Percentiles rank a stretch among this genome's conserved stretches.
phyloP scores from a whole-genome alignment of 2,329 filamentous ascomycete genomes.

The Orbilia oligospora region DNA sequence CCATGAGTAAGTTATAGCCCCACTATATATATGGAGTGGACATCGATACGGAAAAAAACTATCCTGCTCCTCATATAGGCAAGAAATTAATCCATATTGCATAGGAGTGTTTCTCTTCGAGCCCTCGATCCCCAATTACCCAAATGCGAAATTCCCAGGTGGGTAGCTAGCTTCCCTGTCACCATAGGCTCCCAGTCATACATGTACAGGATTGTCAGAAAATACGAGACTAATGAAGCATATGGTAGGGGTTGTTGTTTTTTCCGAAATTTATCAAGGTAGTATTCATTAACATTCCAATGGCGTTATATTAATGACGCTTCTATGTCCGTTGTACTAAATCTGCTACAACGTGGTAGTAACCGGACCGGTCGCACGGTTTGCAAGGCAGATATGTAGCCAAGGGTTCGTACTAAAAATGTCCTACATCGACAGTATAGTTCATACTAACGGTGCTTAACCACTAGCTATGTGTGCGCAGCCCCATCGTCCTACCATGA shows the following conservation, averaged over 20 bases:
- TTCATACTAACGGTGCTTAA: conserved; percentile 67
- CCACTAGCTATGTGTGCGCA: conserved; percentile 88
- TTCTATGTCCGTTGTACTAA: neutral
- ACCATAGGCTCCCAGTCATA: too few species aligned
- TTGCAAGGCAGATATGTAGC: conserved; percentile 82
- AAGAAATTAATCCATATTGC: conserved; percentile 10
- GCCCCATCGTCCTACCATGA: conserved; percentile 94
- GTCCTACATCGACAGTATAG: neutral
- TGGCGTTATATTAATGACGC: neutral
- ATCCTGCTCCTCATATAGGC: conserved; percentile 2
- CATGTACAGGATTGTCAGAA: neutral
- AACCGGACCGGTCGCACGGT: conserved; percentile 88
- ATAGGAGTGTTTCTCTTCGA: conserved; percentile 91
- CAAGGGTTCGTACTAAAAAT: conserved; percentile 37
- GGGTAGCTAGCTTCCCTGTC: neutral
- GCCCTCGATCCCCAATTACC: conserved; percentile 85
- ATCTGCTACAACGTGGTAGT: conserved; percentile 71
- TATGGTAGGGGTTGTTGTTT: conserved; percentile 76
- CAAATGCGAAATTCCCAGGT: conserved; percentile 77
- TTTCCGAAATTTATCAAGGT: conserved; percentile 98
- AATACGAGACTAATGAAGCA: neutral
- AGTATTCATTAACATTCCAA: neutral
- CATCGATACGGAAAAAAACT: neutral
- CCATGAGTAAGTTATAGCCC: conserved; percentile 72
- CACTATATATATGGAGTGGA: neutral